Evolutionary conservation across 345 rosid species (phyloP), one percentile per base, ranked within the genome.

Genomic region (Sapria himalayana): DNA sequence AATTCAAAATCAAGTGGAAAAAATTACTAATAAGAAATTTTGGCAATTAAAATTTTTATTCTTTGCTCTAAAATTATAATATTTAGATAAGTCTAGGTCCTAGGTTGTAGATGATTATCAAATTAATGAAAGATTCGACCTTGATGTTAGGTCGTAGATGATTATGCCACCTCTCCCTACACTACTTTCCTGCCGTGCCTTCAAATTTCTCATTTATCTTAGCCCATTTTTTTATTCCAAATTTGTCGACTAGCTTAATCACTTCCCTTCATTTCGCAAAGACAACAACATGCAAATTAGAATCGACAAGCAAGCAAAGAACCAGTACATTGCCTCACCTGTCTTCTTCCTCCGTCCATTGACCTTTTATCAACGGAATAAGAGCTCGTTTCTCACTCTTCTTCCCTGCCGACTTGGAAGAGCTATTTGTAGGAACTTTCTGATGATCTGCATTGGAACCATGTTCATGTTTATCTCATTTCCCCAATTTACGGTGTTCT

Each of bases 121-220:
- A 22, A 34, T 23, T 23, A 11, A 39, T 21, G 19, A 31, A 36
- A 11, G 19, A 32, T 16, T 33, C 49, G 74, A 94, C 91, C 74
- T 86, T 45, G 81, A 78, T 60, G 81, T n/a, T 73, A 15, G 97
- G 94, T 13, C 93, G 72, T 46, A 86, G 60, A 72, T 86, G 94
- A 53, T 86, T 86, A 63, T 86, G 94, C 98, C 98, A 86, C 61
- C 97, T 68, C 58, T 86, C 97, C 3, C 94, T 75, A 52, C 98
- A 86, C 56, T 82, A 94, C 57, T 86, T 86, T 23, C 98, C 98
- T 6, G 80, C 94, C 57, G 92, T 70, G 54, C 85, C 98, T 9
- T 24, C 74, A 55, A 86, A 43, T 45, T 50, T 57, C 57, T 72
- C 85, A 12, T 94, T 82, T 43, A 86, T 72, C 56, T 72, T 57